phyloP scores from a whole-genome alignment of 257 asterid genomes.

The Sherardia arvensis region DNA sequence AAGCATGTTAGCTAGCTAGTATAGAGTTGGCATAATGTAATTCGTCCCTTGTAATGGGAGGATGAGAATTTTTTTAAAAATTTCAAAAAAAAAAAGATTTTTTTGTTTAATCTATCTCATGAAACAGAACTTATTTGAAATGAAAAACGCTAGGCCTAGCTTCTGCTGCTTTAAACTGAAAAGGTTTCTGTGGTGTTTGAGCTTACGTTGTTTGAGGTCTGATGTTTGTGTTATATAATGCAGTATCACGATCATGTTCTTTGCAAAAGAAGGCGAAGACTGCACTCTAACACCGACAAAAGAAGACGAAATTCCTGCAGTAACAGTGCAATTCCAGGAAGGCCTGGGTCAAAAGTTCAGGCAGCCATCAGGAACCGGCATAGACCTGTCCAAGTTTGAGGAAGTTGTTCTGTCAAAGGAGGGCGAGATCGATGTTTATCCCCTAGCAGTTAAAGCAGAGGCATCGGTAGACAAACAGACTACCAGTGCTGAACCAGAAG shows the following conservation, averaged over 20 bases:
- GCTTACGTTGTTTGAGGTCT: neutral
- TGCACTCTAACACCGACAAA: constrained; percentile 63
- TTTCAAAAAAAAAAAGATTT: no score
- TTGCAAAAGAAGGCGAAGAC: constrained; percentile 86
- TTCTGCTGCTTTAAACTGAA: neutral
- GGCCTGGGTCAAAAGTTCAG: constrained; percentile 81
- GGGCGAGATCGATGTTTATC: constrained; percentile 54
- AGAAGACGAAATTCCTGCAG: constrained; percentile 56
- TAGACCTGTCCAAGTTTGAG: constrained; percentile 57
- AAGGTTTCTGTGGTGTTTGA: neutral
- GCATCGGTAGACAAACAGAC: constrained; percentile 31
- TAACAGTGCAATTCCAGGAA: constrained; percentile 56
- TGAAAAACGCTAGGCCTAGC: neutral
- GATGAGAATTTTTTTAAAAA: neutral
- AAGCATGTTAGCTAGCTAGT: neutral
- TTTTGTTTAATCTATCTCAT: neutral
- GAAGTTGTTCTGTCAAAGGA: constrained; percentile 57
- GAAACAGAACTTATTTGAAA: neutral
- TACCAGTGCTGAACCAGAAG: constrained; percentile 6
- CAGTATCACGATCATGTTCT: constrained; percentile 80
- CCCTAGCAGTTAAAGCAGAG: constrained; percentile 82
- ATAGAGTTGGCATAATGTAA: neutral
- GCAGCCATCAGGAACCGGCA: constrained; percentile 84
- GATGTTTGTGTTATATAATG: constrained; percentile 14
- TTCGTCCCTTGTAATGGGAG: neutral